Evolutionary conservation across 495 filamentous ascomycete species (phyloP).

Genomic region (Penicillium taxi): DNA sequence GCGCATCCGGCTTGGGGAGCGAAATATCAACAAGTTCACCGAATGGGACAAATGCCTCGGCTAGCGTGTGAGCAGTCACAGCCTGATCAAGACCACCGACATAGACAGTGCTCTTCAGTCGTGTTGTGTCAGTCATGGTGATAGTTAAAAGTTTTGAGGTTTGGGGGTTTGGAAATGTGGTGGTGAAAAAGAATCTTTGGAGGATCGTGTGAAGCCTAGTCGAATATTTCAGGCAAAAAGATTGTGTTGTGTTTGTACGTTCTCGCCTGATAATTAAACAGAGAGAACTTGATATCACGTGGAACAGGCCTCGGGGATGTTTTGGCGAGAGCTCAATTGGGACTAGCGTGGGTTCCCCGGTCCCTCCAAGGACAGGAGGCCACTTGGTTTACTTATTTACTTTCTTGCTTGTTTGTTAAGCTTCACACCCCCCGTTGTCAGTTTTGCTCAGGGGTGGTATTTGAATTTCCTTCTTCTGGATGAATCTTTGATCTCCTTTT

Average conservation of each 20-base stretch:
- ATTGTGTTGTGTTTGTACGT: slow-evolving; percentile 2
- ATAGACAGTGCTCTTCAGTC: slow-evolving; percentile 81
- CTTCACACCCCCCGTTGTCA: slow-evolving; percentile 19
- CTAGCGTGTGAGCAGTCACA: slow-evolving; percentile 64
- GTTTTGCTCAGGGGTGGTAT: slow-evolving; percentile 22
- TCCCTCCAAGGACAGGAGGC: slow-evolving; percentile 36
- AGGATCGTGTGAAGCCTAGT: not conserved
- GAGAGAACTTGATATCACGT: slow-evolving; percentile 36
- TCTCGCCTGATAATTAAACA: slow-evolving; percentile 1
- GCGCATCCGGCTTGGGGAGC: slow-evolving; percentile 75
- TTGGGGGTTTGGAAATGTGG: too few species aligned
- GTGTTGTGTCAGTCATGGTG: slow-evolving; percentile 70
- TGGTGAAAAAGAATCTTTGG: not conserved
- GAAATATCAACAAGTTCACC: slow-evolving; percentile 87
- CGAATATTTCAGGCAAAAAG: not conserved
- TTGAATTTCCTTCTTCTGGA: slow-evolving; percentile 13
- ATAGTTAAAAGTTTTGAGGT: not conserved
- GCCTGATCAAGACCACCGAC: slow-evolving; percentile 80
- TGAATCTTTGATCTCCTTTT: slow-evolving; percentile 11
- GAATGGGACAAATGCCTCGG: slow-evolving; percentile 92
- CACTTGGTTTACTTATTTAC: slow-evolving; percentile 43
- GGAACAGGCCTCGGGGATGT: slow-evolving; percentile 24
- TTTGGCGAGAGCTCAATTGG: slow-evolving; percentile 33
- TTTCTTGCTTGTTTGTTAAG: too few species aligned
- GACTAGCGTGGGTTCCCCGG: slow-evolving; percentile 30